phyloP scores from a whole-genome alignment of 2,329 filamentous ascomycete genomes.

The Pseudocercospora fijiensis region DNA sequence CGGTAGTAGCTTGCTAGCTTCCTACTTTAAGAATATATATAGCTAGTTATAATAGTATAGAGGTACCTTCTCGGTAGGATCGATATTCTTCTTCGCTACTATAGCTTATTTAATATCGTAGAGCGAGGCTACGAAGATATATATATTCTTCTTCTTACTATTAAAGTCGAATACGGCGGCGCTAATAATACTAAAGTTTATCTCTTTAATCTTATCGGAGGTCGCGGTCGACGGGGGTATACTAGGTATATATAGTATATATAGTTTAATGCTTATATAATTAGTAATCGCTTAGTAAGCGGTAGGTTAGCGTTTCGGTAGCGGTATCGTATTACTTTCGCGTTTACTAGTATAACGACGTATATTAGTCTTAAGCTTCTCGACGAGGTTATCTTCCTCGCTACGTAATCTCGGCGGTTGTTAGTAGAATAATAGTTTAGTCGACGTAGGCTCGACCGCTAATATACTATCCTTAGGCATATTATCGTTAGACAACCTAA shows the following conservation, averaged over 20 bases:
- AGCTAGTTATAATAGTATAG: constrained; percentile 1
- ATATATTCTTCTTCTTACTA: constrained; percentile 2
- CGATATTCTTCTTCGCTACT: neutral
- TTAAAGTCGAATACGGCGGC: neutral
- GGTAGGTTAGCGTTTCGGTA: neutral
- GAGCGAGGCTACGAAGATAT: neutral
- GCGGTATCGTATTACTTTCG: neutral
- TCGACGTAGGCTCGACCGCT: neutral
- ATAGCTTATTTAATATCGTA: neutral
- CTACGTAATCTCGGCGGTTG: neutral
- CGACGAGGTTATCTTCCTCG: neutral
- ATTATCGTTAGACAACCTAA: neutral
- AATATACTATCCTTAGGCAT: neutral
- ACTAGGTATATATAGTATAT: neutral
- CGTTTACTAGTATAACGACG: neutral
- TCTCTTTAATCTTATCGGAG: neutral
- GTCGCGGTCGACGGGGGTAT: neutral
- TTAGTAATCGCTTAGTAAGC: neutral
- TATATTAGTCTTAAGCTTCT: neutral
- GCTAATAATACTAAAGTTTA: neutral
- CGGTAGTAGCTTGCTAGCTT: neutral
- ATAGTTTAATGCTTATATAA: neutral
- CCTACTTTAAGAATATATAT: constrained; percentile 1
- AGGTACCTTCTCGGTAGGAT: neutral
- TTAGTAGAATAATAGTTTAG: neutral